These are phyloP conservation scores for Ailanthus altissimus DNA, from an alignment of 345 rosid species.

Conservation along the genomic window DNA sequence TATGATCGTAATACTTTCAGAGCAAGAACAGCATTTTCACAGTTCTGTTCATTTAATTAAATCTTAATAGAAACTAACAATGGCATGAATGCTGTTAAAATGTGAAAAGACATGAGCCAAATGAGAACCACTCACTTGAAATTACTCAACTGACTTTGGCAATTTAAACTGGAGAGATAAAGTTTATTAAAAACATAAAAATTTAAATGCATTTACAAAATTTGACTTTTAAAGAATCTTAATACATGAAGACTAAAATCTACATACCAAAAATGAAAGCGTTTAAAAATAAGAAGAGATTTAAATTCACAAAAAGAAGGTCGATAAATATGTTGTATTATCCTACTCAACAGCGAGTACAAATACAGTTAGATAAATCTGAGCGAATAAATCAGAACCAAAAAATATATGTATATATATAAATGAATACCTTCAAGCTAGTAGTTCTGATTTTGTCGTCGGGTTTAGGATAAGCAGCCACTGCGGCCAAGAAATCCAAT, in stretches of 20 bases:
- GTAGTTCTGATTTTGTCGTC: constrained; percentile 91
- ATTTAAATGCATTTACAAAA: not conserved
- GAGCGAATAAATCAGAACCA: not conserved
- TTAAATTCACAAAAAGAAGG: not conserved
- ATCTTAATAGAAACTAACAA: not conserved
- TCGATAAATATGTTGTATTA: not conserved
- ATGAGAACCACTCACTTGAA: not conserved
- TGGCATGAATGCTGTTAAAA: not conserved
- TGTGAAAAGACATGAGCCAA: not conserved
- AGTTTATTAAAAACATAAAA: not conserved
- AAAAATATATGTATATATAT: not conserved
- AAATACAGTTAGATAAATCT: not conserved
- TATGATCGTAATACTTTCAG: constrained; percentile 4
- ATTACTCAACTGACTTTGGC: not conserved
- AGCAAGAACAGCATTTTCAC: not conserved
- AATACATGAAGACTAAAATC: not conserved
- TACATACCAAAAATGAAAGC: not conserved
- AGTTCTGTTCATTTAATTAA: not conserved
- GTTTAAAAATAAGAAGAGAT: not conserved
- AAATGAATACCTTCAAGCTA: constrained; percentile 62
- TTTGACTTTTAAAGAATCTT: not conserved
- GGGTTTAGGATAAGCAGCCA: constrained; percentile 73
- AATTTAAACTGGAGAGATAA: not conserved
- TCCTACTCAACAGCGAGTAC: not conserved
- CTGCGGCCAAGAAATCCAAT: constrained; percentile 76